A percentile compares a stretch with the other conserved stretches of the same genome.
Conservation (phyloP, 768 basidiomycete genomes). For the Pleurotus ostreatus region DNA sequence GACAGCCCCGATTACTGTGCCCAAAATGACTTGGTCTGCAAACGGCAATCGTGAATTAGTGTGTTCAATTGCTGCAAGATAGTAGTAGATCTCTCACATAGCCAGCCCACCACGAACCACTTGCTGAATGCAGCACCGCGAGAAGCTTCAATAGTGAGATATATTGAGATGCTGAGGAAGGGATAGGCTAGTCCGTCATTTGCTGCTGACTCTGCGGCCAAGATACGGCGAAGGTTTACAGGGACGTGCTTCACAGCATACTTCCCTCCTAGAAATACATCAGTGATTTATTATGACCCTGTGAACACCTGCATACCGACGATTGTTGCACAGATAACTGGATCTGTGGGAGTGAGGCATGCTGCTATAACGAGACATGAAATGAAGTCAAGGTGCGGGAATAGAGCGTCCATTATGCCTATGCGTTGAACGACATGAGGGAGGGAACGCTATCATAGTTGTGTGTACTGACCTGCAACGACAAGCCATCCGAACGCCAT, state of each 20-base stretch:
- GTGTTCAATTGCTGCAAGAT: neutral
- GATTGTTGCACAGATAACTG: conserved; percentile 84
- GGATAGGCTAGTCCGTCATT: conserved; percentile 97
- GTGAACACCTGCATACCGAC: conserved; percentile 41
- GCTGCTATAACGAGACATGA: conserved; percentile 85
- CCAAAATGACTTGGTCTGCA: conserved; percentile 78
- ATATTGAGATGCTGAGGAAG: conserved; percentile 83
- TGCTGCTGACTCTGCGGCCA: conserved; percentile 88
- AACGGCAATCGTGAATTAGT: neutral
- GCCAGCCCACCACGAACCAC: conserved; percentile 86
- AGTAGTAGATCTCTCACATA: conserved; percentile 44
- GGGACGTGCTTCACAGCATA: conserved; percentile 72
- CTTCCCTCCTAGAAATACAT: conserved; percentile 48
- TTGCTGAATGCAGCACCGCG: conserved; percentile 63
- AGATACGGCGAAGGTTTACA: conserved; percentile 68
- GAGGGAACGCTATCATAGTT: neutral
- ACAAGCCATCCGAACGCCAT: conserved; percentile 86
- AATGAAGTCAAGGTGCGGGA: conserved; percentile 68
- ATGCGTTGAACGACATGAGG: neutral
- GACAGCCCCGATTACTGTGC: conserved; percentile 62
- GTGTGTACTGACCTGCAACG: conserved; percentile 48
- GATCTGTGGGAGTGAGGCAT: conserved; percentile 92
- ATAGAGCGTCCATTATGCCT: conserved; percentile 68
- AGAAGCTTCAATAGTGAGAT: conserved; percentile 71
- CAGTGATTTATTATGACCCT: neutral